Conservation (phyloP, 176 grass and related monocot species). For the Oropetium thomaeum region DNA sequence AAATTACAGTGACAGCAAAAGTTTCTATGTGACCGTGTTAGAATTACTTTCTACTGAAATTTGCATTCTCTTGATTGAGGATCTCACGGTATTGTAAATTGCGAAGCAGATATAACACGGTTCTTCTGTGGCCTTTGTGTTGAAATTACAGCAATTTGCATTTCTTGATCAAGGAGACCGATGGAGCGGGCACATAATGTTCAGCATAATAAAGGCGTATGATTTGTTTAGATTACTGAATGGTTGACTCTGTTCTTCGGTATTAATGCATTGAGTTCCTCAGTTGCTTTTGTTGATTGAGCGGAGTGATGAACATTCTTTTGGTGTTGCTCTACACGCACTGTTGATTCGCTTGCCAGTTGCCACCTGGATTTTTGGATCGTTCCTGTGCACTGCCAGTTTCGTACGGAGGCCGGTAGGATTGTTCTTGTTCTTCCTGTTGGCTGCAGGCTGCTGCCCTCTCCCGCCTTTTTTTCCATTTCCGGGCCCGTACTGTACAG, state of each 20-base stretch:
- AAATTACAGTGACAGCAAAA: conserved; percentile 8
- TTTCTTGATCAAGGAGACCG: neutral
- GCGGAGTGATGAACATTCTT: neutral
- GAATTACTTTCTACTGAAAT: neutral
- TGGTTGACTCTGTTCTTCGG: neutral
- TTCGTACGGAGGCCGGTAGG: neutral
- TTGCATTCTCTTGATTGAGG: neutral
- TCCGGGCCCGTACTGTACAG: neutral
- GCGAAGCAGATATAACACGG: conserved; percentile 3
- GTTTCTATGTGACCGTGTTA: neutral
- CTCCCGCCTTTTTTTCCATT: neutral
- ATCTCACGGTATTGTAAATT: conserved; percentile 41
- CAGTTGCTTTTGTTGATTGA: neutral
- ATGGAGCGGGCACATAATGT: neutral
- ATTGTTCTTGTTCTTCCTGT: no score
- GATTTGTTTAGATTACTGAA: neutral
- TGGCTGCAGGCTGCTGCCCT: no score
- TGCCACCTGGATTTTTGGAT: neutral
- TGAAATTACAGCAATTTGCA: neutral
- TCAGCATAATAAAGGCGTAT: no score
- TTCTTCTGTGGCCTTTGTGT: neutral
- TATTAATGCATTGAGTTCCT: neutral
- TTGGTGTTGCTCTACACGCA: neutral
- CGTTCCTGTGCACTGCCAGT: neutral
- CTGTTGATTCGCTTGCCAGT: no score